These are phyloP conservation scores for Hygrocybe punicea DNA, from an alignment of 768 basidiomycete genomes.

Conservation along the genomic window DNA sequence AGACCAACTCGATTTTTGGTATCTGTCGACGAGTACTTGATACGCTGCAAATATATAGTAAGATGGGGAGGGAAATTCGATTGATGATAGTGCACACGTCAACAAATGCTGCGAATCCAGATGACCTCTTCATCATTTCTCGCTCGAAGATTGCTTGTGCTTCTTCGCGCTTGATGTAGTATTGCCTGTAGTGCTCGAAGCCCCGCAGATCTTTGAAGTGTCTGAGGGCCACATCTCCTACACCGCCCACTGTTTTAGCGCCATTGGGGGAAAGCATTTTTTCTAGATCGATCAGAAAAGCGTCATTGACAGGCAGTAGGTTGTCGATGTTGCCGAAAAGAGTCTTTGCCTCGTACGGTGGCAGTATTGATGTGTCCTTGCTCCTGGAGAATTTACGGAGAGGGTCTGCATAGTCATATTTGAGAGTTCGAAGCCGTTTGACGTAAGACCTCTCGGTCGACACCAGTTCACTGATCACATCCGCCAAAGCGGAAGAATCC, in stretches of 20 bases:
- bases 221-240: conserved; percentile 81
- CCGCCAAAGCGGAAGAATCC: conserved; percentile 60
- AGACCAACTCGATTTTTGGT: conserved; percentile 78
- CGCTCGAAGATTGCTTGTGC: conserved; percentile 84
- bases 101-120: conserved; percentile 80
- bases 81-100: conserved; percentile 55
- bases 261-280: conserved; percentile 67
- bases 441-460: conserved; percentile 89
- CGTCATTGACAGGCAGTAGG: conserved; percentile 83
- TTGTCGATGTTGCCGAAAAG: conserved; percentile 94
- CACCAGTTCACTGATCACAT: conserved; percentile 82
- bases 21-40: conserved; percentile 81
- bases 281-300: conserved; percentile 80
- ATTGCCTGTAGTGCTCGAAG: conserved; percentile 89
- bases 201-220: conserved; percentile 83
- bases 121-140: conserved; percentile 75
- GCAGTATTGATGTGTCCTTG: conserved; percentile 84
- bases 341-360: conserved; percentile 85
- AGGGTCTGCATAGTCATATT: conserved; percentile 87
- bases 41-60: conserved; percentile 48
- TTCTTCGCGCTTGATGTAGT: conserved; percentile 90
- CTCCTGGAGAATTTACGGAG: conserved; percentile 79
- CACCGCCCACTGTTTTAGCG: conserved; percentile 50
- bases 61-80: conserved; percentile 6
- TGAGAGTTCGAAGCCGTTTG: conserved; percentile 74